Base-by-base conservation (phyloP, 805 yeast species). In the Starmerella vitae region DNA sequence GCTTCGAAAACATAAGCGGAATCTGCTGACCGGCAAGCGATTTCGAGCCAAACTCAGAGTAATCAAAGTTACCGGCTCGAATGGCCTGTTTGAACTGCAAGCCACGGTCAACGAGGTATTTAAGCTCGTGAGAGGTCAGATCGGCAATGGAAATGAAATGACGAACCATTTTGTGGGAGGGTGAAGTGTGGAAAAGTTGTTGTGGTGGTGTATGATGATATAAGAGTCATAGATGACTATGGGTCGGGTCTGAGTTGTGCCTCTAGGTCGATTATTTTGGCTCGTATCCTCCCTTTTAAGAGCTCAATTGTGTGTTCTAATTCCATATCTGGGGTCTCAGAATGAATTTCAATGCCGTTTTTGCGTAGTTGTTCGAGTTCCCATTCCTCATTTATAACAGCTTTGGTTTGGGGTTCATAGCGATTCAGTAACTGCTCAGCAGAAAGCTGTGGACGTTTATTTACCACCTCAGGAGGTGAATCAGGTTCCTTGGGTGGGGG, bases 61-160 rank as follows among this genome's bases (percentile, higher is more conserved):
- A 46, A 52, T 73, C 75, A 57, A 80, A 74, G 34, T 51, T 39
- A 3, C 55, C 55, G 9, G 43, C 28, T 9, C 57, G 42, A 21
- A 53, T 45, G 5, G 46, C 45, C 4, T 60, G 48, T 57, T 91
- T 88, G 62, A 71, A 82, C 40, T 66, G 49, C 36, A 69, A 68
- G 2, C 95, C 96, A 55, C 83, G 76, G 41, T 68, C 60, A 5
- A 91, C 86, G 37, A 91, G 67, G 6, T 72, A 63, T 24, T 67
- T 58, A 44, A 91, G 75, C 60, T 91, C 98, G 18, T 68, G 61
- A 38, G 77, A 70, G 6, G 81, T 58, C 41, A 91, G 68, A 53
- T 85, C 93, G 19, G 80, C 72, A 51, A 85, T 91, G 20, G 83
- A 79, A 18, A 82, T 70, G 55, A 91, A 67, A 58, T 88, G 96